Evolutionary conservation across 805 yeast genomes (phyloP), one percentile per base, ranked within the genome.

Genomic region (Saccharomycopsis olivae): DNA sequence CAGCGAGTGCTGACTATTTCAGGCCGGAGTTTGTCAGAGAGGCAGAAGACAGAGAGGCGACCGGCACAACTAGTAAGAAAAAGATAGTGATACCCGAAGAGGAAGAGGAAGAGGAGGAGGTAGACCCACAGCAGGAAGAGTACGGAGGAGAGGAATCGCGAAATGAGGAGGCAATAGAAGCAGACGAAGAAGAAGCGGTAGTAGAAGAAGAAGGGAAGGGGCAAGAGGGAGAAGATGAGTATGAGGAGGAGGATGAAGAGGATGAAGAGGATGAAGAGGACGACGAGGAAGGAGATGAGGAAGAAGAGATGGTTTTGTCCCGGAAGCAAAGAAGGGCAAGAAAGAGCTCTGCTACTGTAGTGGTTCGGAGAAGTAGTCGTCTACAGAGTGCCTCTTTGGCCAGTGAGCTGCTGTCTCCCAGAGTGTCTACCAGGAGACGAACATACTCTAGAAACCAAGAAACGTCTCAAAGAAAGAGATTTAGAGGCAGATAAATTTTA

Each of bases 21-120:
- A n/a, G n/a, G n/a, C n/a, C n/a, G n/a, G n/a, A n/a, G n/a, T n/a
- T n/a, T n/a, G n/a, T n/a, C n/a, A n/a, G n/a, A n/a, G n/a, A n/a
- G n/a, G n/a, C n/a, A n/a, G n/a, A n/a, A n/a, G n/a, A n/a, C n/a
- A n/a, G n/a, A n/a, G n/a, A n/a, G n/a, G n/a, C n/a, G n/a, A n/a
- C n/a, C n/a, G n/a, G n/a, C n/a, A n/a, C n/a, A n/a, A n/a, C n/a
- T n/a, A n/a, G n/a, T n/a, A 34, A 31, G 34, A 36, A 29, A 11
- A 31, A 29, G 21, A 36, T 21, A 18, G 30, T 36, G 15, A 21
- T 36, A 8, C 29, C 37, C 31, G 46, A 34, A 2, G 51, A 43
- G 14, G 42, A 47, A 3, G 55, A 50, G 10, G 34, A 31, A 31
- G 34, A 31, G 6, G 34, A 31, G 2, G 20, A 31, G 13, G 34